Evolutionary conservation across 2,329 filamentous ascomycete species (phyloP).

Genomic region (Dactylellina leptospora): DNA sequence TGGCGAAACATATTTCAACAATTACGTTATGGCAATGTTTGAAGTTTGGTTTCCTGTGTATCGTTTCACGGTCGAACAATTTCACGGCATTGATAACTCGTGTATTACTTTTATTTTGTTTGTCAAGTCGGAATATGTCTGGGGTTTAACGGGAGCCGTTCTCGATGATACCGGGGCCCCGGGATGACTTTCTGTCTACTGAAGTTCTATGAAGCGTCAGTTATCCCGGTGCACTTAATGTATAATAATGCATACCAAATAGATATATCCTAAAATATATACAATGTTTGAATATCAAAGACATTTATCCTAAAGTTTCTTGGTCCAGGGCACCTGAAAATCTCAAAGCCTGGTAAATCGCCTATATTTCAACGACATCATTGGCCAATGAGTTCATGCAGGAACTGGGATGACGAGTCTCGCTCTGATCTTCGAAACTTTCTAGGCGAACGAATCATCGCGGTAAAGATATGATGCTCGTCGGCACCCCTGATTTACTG

Average conservation of each 20-base stretch:
- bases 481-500: conserved; percentile 15
- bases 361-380: neutral
- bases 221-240: neutral
- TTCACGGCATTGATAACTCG: neutral
- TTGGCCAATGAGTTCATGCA: conserved; percentile 3
- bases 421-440: neutral
- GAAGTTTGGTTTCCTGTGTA: conserved; percentile 1
- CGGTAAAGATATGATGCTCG: conserved; percentile 3
- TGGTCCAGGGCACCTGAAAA: neutral
- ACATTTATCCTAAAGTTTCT: conserved; percentile 7
- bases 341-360: conserved; percentile 19
- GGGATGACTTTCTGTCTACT: conserved; percentile 1
- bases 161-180: neutral
- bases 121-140: neutral
- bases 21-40: neutral
- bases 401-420: conserved; percentile 16
- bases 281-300: conserved; percentile 18
- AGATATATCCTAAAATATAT: conserved; percentile 5
- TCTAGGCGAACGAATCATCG: conserved; percentile 17
- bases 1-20: neutral
- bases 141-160: neutral
- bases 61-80: conserved; percentile 1
- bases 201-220: neutral
- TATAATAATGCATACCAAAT: conserved; percentile 7
- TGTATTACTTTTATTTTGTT: neutral